phyloP scores from a whole-genome alignment of 768 basidiomycete genomes.

The Rubroboletus satanas region DNA sequence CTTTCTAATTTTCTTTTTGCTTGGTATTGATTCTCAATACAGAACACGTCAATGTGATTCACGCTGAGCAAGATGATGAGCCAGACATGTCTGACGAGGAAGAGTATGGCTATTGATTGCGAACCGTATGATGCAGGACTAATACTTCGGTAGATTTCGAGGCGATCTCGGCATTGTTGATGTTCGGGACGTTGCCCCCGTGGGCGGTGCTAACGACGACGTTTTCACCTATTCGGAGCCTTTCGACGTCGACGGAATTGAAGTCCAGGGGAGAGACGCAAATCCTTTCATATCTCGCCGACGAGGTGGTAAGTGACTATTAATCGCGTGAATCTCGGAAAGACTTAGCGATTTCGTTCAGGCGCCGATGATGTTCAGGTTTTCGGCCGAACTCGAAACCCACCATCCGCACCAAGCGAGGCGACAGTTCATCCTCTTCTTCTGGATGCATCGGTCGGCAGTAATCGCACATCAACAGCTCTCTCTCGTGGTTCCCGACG shows the following conservation, averaged over 20 bases:
- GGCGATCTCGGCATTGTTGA: slow-evolving; percentile 40
- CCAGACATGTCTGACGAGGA: slow-evolving; percentile 67
- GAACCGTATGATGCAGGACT: slow-evolving; percentile 7
- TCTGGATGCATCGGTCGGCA: slow-evolving; percentile 51
- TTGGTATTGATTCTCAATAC: slow-evolving; percentile 7
- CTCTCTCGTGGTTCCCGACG: slow-evolving; percentile 52
- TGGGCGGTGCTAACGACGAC: slow-evolving; percentile 38
- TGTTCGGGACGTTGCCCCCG: slow-evolving; percentile 29
- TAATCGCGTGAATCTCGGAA: background rate
- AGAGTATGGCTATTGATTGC: slow-evolving; percentile 41
- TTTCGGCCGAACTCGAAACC: slow-evolving; percentile 59
- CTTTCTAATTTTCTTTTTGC: background rate
- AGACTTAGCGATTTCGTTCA: slow-evolving; percentile 16
- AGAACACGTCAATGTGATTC: slow-evolving; percentile 57
- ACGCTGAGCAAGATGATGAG: slow-evolving; percentile 58
- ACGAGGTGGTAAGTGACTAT: slow-evolving; percentile 35
- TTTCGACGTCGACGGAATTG: slow-evolving; percentile 43
- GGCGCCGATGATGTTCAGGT: slow-evolving; percentile 55
- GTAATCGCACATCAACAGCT: slow-evolving; percentile 42
- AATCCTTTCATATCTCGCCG: slow-evolving; percentile 50
- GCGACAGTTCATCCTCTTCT: slow-evolving; percentile 80
- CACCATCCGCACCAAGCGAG: slow-evolving; percentile 53
- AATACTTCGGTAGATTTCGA: slow-evolving; percentile 33
- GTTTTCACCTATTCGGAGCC: slow-evolving; percentile 54
- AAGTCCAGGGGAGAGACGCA: slow-evolving; percentile 41